Base-by-base conservation (phyloP, 1,284 basidiomycete genomes). In the Pisolithus thermaeus region DNA sequence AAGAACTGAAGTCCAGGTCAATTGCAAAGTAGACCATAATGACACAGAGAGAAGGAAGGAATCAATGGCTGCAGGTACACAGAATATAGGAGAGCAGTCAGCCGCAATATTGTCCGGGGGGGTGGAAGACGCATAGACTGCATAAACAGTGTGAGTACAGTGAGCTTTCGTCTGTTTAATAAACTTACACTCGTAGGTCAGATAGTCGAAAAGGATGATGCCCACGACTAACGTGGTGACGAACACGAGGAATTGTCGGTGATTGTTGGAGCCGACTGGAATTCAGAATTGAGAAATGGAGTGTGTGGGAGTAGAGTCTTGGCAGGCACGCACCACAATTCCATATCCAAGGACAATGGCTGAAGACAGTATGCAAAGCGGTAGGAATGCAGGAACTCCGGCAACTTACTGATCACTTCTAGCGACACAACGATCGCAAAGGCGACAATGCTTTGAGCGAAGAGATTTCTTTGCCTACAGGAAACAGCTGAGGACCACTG, bases 281-380 rank as follows among this genome's bases (percentile, higher is more conserved):
- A 39, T 11, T 18, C 6, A 56, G 42, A 27, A 27, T 5, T 57
- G 8, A 56, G 47, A 46, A 35, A 48, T 28, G 11, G 32, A 47
- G 9, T 47, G 4, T 7, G 46, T 8, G 16, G 8, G 11, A 30
- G 8, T 30, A 22, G 18, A 52, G 47, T 27, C 3, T 36, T 16
- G 32, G 28, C 43, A 16, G 36, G 40, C 37, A 73, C 87, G 40
- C 65, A 92, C 90, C 84, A 67, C 96, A 98, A 70, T 98, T 98
- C 90, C 93, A 97, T n/a, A 98, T 86, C 96, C 96, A 99, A 7
- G 97, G 97, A 63, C 96, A 98, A 64, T 98, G 95, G 62, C 91
- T 94, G 53, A 14, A 14, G 30, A 46, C 40, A 53, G 47, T 56
- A 41, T 58, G 51, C 43, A 49, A 46, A 27, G 12, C n/a, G 25